These are phyloP conservation scores for Moniliella sp. DNA, from an alignment of 1,284 basidiomycete genomes.

Conservation along the genomic window DNA sequence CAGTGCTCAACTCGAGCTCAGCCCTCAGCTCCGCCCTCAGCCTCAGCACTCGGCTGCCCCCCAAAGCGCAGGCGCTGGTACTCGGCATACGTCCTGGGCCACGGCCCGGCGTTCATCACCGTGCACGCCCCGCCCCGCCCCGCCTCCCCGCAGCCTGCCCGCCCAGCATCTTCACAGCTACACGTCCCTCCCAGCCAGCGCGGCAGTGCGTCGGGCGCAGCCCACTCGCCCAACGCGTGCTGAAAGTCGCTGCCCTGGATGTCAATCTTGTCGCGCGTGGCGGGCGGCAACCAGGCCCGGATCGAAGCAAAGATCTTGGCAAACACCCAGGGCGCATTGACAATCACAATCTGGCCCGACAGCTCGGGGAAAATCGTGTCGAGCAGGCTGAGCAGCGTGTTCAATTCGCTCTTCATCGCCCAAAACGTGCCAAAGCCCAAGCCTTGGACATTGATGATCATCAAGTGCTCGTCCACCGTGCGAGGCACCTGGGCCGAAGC, in stretches of 20 bases:
- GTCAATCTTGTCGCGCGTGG: conserved; percentile 26
- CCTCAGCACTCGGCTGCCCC: too few species aligned
- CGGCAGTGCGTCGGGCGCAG: conserved; percentile 13
- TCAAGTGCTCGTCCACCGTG: conserved; percentile 13
- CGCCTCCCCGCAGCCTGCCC: too few species aligned
- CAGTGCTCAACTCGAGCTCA: too few species aligned
- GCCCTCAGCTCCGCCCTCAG: too few species aligned
- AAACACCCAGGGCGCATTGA: conserved; percentile 10
- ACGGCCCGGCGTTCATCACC: too few species aligned
- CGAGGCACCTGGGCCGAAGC: conserved; percentile 8
- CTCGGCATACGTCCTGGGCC: too few species aligned
- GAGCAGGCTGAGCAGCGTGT: conserved; percentile 15
- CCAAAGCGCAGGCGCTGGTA: too few species aligned
- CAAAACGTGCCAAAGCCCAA: conserved; percentile 24
- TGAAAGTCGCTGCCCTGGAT: conserved; percentile 19
- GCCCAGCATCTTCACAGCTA: too few species aligned
- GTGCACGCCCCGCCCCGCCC: too few species aligned
- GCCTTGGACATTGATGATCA: conserved; percentile 26
- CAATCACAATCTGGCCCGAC: conserved; percentile 23
- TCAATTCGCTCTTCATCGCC: conserved; percentile 23
- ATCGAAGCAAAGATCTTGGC: conserved; percentile 20
- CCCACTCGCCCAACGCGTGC: conserved; percentile 10
- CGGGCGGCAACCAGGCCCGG: conserved; percentile 24
- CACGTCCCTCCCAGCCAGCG: too few species aligned
- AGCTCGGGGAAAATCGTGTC: conserved; percentile 28